Conservation (phyloP, 495 filamentous ascomycete species). For the Podospora didyma region DNA sequence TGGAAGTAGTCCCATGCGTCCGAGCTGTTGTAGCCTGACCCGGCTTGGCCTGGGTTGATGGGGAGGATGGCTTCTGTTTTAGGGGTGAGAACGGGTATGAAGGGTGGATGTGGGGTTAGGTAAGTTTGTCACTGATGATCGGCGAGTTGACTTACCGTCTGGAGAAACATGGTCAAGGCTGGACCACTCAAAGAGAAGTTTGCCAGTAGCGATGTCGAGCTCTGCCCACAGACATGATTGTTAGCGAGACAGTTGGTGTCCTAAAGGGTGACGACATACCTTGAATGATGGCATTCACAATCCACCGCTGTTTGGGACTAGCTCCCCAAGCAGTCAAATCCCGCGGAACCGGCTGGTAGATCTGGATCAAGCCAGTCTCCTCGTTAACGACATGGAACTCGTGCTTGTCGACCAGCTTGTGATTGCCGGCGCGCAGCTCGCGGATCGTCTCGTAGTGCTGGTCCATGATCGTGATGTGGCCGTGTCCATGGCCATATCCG, state of each 20-base stretch:
- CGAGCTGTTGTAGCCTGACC: conserved; percentile 40
- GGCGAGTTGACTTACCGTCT: conserved; percentile 26
- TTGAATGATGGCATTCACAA: conserved; percentile 49
- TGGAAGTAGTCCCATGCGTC: conserved; percentile 63
- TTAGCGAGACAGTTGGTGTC: background rate
- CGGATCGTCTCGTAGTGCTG: conserved; percentile 52
- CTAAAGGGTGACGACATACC: conserved; percentile 33
- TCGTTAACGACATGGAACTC: conserved; percentile 51
- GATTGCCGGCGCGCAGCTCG: conserved; percentile 49
- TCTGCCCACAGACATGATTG: conserved; percentile 13
- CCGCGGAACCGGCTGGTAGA: conserved; percentile 40
- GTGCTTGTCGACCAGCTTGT: conserved; percentile 51
- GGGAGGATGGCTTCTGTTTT: conserved; percentile 44
- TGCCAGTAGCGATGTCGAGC: conserved; percentile 33
- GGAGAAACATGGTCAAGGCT: conserved; percentile 36
- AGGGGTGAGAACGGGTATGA: conserved; percentile 8
- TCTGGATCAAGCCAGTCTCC: conserved; percentile 48
- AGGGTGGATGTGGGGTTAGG: too few relatives aligned
- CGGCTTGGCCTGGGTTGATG: conserved; percentile 50
- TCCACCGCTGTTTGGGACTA: conserved; percentile 41
- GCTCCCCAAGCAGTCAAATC: conserved; percentile 41
- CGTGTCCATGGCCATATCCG: conserved; percentile 51
- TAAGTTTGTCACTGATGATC: too few relatives aligned
- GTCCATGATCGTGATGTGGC: conserved; percentile 48
- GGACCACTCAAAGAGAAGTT: conserved; percentile 38